Evolutionary conservation across 345 rosid species (phyloP), one percentile per base, ranked within the genome.

Genomic region (Melaleuca alternifolia): DNA sequence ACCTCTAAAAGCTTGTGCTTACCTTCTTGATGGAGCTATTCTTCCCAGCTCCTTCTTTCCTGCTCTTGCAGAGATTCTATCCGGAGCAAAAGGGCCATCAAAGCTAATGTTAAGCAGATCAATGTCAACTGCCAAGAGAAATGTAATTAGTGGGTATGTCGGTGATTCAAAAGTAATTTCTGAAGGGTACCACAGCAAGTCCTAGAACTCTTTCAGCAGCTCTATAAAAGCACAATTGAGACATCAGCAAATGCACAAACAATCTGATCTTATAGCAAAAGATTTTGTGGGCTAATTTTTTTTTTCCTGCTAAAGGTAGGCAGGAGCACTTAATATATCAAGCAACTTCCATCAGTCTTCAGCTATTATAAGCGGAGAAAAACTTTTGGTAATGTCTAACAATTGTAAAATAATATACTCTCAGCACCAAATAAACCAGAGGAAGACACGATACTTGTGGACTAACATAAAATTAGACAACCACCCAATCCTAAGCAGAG

Each of bases 41-140:
- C 86, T 92, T 89, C 89, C 84, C 11, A 97, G 98, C 88, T 97
- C 99, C 89, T 89, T 85, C 24, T 93, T 51, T 88, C 99, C 99
- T 54, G 92, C 92, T 89, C 88, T 92, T n/a, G 96, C 96, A 20
- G 97, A 92, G 87, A 96, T 93, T 90, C 99, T 93, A 89, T 97
- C 99, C 81, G 98, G 99, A 86, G 99, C 99, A 88, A 91, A 86
- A 86, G 92, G 91, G 51, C 99, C 95, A 85, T 97, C 99, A 89
- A 97, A 97, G 87, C 99, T 96, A 65, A 97, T 94, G 90, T 95
- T 96, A 82, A 97, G 98, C 48, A 97, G 93, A 88, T 97, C 99
- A 88, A 97, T 92, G 86, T 92, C 97, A 93, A 91, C 99, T 97
- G 93, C 84, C 87, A 88, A 51, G 52, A 85, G 23, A 50, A 85